A percentile compares a stretch with the other conserved stretches of the same genome.
phyloP scores from a whole-genome alignment of 805 yeast genomes.

The Pichia californica region DNA sequence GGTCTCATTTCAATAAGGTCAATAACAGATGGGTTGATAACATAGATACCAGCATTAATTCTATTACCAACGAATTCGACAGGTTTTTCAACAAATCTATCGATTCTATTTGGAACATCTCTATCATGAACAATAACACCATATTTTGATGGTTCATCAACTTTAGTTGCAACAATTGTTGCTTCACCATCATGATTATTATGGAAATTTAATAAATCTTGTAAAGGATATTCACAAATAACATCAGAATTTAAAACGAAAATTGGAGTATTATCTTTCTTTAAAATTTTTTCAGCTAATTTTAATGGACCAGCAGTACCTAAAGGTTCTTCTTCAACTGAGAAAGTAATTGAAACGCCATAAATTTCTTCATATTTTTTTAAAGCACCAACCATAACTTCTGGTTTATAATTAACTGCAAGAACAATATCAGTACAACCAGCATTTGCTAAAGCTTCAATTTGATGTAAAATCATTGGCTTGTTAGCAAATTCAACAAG shows the following conservation, averaged over 20 bases:
- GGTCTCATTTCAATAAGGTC: constrained; percentile 97
- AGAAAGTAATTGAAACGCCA: constrained; percentile 92
- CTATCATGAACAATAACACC: constrained; percentile 99
- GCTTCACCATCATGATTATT: constrained; percentile 94
- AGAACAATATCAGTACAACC: constrained; percentile 98
- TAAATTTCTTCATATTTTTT: constrained; percentile 91
- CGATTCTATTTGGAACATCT: constrained; percentile 90
- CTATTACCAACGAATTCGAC: constrained; percentile 99
- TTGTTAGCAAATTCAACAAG: constrained; percentile 97
- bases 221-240: constrained; percentile 97
- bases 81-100: constrained; percentile 98
- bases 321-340: constrained; percentile 98
- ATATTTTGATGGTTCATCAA: constrained; percentile 98
- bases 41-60: constrained; percentile 98
- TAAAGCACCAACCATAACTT: constrained; percentile 94
- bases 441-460: constrained; percentile 95
- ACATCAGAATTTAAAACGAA: constrained; percentile 98
- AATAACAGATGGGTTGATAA: constrained; percentile 94
- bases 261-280: constrained; percentile 93
- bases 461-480: constrained; percentile 98
- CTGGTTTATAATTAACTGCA: constrained; percentile 99
- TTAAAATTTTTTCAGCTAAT: constrained; percentile 89
- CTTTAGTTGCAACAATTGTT: constrained; percentile 98
- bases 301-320: constrained; percentile 99
- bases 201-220: constrained; percentile 90